Evolutionary conservation across 345 rosid genomes (phyloP).

Genomic region (Brassica juncea): DNA sequence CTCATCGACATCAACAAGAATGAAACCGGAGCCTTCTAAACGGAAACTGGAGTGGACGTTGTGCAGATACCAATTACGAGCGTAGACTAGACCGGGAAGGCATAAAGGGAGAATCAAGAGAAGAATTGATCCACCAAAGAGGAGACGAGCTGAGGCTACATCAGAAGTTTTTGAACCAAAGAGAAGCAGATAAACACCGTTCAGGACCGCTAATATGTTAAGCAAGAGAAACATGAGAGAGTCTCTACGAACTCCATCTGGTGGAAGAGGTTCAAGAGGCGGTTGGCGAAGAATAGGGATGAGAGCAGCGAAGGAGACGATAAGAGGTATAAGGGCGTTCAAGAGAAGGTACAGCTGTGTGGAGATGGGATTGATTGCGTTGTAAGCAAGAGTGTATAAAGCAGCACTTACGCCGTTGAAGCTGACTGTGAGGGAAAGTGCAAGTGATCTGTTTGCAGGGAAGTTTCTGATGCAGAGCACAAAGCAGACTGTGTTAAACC

Average conservation of each 20-base stretch:
- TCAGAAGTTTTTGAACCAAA: conserved; percentile 50
- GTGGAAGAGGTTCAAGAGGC: conserved; percentile 72
- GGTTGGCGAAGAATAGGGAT: conserved; percentile 91
- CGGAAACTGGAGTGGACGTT: conserved; percentile 64
- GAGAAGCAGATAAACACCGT: conserved; percentile 81
- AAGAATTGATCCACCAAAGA: conserved; percentile 69
- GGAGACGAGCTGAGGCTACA: conserved; percentile 49
- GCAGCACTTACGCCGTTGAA: conserved; percentile 98
- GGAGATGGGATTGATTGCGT: conserved; percentile 65
- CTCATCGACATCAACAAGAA: conserved; percentile 76
- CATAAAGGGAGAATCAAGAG: conserved; percentile 70
- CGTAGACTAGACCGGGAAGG: conserved; percentile 76
- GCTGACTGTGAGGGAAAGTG: conserved; percentile 84
- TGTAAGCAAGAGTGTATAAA: conserved; percentile 70
- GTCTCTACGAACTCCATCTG: conserved; percentile 73
- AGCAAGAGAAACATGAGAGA: conserved; percentile 73
- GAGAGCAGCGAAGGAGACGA: conserved; percentile 60
- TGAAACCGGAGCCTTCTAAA: conserved; percentile 59
- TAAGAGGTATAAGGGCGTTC: conserved; percentile 66
- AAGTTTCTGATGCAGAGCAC: conserved; percentile 47
- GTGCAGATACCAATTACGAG: conserved; percentile 74
- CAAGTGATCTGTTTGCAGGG: conserved; percentile 71
- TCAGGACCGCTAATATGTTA: conserved; percentile 67
- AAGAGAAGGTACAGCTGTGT: conserved; percentile 64
- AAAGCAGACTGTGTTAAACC: conserved; percentile 97